Percentiles rank a stretch among this genome's conserved stretches.
Conservation (phyloP, 768 basidiomycete species). For the Rhizopogon roseolus region DNA sequence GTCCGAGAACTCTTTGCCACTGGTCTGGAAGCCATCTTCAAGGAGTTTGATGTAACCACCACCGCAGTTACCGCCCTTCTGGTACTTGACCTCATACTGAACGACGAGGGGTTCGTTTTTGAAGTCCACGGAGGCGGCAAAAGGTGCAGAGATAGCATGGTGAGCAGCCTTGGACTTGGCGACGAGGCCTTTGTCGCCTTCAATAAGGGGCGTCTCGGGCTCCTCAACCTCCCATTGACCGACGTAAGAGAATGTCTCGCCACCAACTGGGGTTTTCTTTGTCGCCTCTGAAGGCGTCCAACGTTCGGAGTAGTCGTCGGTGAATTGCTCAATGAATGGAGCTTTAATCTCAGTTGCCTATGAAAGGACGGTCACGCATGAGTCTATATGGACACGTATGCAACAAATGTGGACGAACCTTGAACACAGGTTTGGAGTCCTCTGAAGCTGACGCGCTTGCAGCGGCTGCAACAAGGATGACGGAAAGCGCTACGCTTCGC, state of each 20-base stretch:
- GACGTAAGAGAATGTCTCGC: conserved; percentile 96
- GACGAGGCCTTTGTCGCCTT: conserved; percentile 88
- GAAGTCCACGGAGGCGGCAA: conserved; percentile 74
- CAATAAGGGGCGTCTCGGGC: conserved; percentile 66
- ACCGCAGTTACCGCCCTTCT: conserved; percentile 98
- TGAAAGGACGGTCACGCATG: conserved; percentile 1
- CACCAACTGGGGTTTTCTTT: conserved; percentile 94
- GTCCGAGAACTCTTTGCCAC: conserved; percentile 90
- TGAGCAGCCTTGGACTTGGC: conserved; percentile 97
- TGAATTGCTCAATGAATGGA: conserved; percentile 96
- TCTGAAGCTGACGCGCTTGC: conserved; percentile 49
- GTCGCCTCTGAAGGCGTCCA: conserved; percentile 98
- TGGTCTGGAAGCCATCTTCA: conserved; percentile 90
- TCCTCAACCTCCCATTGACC: conserved; percentile 97
- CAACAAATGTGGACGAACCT: conserved; percentile 37
- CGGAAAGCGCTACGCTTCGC: conserved; percentile 85
- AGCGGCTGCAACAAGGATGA: conserved; percentile 62
- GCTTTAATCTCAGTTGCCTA: conserved; percentile 79
- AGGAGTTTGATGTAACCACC: conserved; percentile 98
- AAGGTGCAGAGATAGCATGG: conserved; percentile 96
- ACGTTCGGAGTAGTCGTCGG: conserved; percentile 80
- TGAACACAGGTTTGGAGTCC: conserved; percentile 65
- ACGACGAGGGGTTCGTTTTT: conserved; percentile 84
- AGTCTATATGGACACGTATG: conserved; percentile 2
- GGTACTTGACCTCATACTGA: conserved; percentile 99